phyloP scores from a whole-genome alignment of 441 rosid species.

The Kokia cookei region DNA sequence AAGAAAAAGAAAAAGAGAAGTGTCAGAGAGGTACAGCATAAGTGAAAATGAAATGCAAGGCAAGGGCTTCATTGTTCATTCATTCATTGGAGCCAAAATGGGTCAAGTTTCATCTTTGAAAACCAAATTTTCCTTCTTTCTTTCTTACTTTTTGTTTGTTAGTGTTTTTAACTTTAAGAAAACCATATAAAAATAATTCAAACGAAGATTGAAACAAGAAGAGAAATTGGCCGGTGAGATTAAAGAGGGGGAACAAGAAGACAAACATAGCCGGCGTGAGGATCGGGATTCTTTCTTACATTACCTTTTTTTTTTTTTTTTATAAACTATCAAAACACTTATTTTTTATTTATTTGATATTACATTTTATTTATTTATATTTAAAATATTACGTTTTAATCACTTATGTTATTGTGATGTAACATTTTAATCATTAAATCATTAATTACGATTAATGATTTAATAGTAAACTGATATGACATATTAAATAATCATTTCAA shows the following conservation, averaged over 20 bases:
- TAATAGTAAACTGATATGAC: no score
- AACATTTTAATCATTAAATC: no score
- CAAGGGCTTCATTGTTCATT: neutral
- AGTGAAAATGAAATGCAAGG: conserved; percentile 3
- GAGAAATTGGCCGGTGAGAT: neutral
- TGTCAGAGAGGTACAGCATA: neutral
- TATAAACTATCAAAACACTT: no score
- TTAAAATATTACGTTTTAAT: no score
- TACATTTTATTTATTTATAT: no score
- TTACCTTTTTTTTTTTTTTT: neutral
- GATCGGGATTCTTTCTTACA: conserved; percentile 11
- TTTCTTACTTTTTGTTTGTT: neutral
- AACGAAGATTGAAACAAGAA: neutral
- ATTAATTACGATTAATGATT: no score
- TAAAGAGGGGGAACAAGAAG: conserved; percentile 5
- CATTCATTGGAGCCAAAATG: conserved; percentile 10
- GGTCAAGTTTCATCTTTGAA: neutral
- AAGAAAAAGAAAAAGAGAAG: neutral
- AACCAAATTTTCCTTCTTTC: neutral
- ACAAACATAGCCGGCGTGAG: conserved; percentile 29
- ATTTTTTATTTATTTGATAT: no score
- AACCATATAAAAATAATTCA: neutral
- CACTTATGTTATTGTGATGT: no score
- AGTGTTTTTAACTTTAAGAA: neutral
- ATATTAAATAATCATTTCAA: no score